These are phyloP conservation scores for Chimonanthus salicifolius DNA, from an alignment of 164 flowering plant species.

Conservation along the genomic window DNA sequence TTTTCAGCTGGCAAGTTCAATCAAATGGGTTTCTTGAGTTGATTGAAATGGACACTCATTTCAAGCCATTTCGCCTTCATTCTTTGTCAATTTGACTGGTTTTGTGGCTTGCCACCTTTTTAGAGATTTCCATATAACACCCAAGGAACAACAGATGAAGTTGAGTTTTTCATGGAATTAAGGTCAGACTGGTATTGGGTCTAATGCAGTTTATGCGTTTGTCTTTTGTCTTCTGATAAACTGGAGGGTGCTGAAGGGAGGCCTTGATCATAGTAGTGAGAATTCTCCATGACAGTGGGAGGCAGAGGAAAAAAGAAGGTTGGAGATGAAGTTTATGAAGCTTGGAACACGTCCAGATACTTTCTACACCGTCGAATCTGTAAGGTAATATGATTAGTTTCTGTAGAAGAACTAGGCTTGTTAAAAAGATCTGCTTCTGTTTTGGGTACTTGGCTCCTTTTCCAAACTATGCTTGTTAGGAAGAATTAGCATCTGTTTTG, in stretches of 20 bases:
- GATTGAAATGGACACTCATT: not conserved
- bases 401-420: conserved; percentile 73
- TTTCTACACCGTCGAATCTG: conserved; percentile 72
- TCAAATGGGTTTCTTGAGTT: not conserved
- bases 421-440: conserved; percentile 24
- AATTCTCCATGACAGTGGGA: not conserved
- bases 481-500: not conserved
- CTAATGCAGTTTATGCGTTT: not conserved
- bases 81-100: not conserved
- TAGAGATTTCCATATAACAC: not conserved
- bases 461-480: too few relatives aligned
- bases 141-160: not conserved
- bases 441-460: not conserved
- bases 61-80: not conserved
- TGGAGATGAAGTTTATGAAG: conserved; percentile 95
- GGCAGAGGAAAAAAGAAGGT: not conserved
- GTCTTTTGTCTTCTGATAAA: not conserved
- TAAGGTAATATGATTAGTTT: conserved; percentile 59
- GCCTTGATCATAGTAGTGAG: not conserved
- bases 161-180: not conserved
- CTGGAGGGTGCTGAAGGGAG: not conserved
- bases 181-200: not conserved
- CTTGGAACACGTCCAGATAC: conserved; percentile 96
- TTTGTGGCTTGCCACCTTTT: not conserved
- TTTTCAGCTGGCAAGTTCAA: not conserved